Evolutionary conservation across 164 flowering plant species (phyloP).

Genomic region (Piper longum): DNA sequence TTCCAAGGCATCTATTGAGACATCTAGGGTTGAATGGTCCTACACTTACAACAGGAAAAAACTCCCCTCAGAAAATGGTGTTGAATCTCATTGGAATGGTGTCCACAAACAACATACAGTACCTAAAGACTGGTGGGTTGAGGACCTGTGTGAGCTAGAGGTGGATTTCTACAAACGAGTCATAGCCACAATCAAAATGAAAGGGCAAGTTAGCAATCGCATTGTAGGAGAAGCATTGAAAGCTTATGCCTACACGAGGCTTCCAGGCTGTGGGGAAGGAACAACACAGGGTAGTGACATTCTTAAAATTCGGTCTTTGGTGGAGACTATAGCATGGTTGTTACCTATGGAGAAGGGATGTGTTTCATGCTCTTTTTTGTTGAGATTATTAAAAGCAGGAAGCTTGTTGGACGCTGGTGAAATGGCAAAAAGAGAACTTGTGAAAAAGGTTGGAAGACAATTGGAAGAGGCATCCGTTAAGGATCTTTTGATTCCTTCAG

Average conservation of each 20-base stretch:
- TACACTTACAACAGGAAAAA: slow-evolving; percentile 68
- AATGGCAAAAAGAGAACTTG: slow-evolving; percentile 34
- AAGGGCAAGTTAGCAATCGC: slow-evolving; percentile 29
- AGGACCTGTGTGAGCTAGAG: slow-evolving; percentile 81
- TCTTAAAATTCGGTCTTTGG: slow-evolving; percentile 22
- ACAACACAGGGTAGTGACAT: slow-evolving; percentile 26
- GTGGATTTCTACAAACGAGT: slow-evolving; percentile 58
- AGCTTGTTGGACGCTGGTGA: slow-evolving; percentile 42
- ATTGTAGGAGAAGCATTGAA: slow-evolving; percentile 79
- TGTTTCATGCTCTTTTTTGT: slow-evolving; percentile 65
- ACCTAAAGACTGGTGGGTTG: slow-evolving; percentile 97
- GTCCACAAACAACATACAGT: slow-evolving; percentile 33
- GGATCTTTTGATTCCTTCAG: slow-evolving; percentile 59
- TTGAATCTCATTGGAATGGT: slow-evolving; percentile 42
- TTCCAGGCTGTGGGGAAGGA: slow-evolving; percentile 61
- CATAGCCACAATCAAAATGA: slow-evolving; percentile 37
- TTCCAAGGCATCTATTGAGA: slow-evolving; percentile 57
- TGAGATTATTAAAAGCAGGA: slow-evolving; percentile 65
- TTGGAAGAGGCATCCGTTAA: slow-evolving; percentile 68
- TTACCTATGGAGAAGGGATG: slow-evolving; percentile 61
- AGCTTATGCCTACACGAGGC: slow-evolving; percentile 52
- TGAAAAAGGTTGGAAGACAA: slow-evolving; percentile 60
- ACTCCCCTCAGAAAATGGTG: slow-evolving; percentile 53
- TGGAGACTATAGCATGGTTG: slow-evolving; percentile 56
- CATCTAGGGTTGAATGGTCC: slow-evolving; percentile 85